These are phyloP conservation scores for Vitrella brassicaformis DNA, from an alignment of 73 alveolate genomes.

Conservation along the genomic window DNA sequence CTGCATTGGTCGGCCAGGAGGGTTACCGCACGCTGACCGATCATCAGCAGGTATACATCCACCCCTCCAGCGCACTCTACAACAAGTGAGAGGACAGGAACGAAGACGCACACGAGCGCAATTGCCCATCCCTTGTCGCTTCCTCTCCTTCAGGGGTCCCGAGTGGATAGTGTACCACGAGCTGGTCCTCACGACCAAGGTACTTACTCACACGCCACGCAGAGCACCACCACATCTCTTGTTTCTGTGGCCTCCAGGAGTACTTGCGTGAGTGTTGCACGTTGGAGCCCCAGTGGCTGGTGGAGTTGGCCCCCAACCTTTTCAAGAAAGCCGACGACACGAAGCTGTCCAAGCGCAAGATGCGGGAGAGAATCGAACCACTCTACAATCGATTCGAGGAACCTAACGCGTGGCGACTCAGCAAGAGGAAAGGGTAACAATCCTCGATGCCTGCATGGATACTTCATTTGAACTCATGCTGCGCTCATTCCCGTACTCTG, in stretches of 20 bases:
- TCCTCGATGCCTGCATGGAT: too few species aligned
- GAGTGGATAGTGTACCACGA: conserved; percentile 93
- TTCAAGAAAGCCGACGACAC: conserved; percentile 61
- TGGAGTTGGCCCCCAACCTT: conserved; percentile 98
- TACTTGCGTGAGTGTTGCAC: conserved; percentile 92
- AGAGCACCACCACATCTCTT: background rate
- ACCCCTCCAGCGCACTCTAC: conserved; percentile 92
- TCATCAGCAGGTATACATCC: conserved; percentile 90
- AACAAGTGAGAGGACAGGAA: conserved; percentile 19
- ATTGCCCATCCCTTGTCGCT: conserved; percentile 53
- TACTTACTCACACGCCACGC: conserved; percentile 24
- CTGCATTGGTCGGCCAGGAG: conserved; percentile 59
- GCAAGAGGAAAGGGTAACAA: conserved; percentile 87
- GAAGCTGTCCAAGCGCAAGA: conserved; percentile 67
- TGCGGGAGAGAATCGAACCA: conserved; percentile 91
- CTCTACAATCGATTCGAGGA: conserved; percentile 91
- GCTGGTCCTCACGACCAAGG: conserved; percentile 81
- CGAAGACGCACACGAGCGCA: background rate
- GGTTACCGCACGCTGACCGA: conserved; percentile 81
- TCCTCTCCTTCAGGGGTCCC: conserved; percentile 69
- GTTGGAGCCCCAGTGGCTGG: conserved; percentile 95
- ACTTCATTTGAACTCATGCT: too few species aligned
- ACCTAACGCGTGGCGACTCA: conserved; percentile 98
- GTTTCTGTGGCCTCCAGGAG: conserved; percentile 71
- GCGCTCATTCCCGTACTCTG: too few species aligned